A percentile compares a stretch with the other conserved stretches of the same genome.
Evolutionary conservation across 352 stramenopile species (phyloP).

Genomic region (Bremia lactucae): DNA sequence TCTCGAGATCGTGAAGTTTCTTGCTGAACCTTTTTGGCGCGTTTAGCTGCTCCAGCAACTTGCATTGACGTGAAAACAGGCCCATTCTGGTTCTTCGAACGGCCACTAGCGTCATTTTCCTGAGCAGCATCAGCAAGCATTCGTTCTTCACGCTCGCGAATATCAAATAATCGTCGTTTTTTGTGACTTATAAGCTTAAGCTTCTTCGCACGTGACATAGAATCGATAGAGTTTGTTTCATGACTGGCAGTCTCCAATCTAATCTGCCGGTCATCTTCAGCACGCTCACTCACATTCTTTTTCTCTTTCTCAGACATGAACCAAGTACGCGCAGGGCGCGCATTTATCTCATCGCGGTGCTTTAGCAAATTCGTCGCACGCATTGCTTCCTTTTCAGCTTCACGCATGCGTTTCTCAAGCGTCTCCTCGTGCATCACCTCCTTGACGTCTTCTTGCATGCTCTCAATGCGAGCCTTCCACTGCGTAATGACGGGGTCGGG

Average conservation of each 20-base stretch:
- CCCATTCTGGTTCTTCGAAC: slow-evolving; percentile 36
- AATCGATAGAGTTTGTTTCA: slow-evolving; percentile 19
- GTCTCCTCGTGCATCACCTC: slow-evolving; percentile 80
- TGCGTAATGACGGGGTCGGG: slow-evolving; percentile 81
- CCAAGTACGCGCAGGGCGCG: slow-evolving; percentile 84
- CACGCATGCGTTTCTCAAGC: slow-evolving; percentile 84
- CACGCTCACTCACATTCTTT: slow-evolving; percentile 61
- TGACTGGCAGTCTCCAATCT: slow-evolving; percentile 31
- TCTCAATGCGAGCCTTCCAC: slow-evolving; percentile 78
- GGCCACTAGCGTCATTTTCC: slow-evolving; percentile 20
- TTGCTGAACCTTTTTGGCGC: slow-evolving; percentile 67
- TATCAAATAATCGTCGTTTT: slow-evolving; percentile 74
- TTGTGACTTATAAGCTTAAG: slow-evolving; percentile 84
- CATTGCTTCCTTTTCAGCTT: slow-evolving; percentile 84
- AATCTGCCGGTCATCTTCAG: slow-evolving; percentile 50
- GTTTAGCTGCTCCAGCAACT: slow-evolving; percentile 66
- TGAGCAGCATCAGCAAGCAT: slow-evolving; percentile 55
- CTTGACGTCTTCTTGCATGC: slow-evolving; percentile 72
- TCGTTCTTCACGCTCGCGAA: slow-evolving; percentile 75
- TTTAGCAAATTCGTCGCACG: slow-evolving; percentile 85
- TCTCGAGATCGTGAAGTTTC: slow-evolving; percentile 40
- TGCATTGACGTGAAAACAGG: slow-evolving; percentile 69
- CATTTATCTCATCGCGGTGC: slow-evolving; percentile 86
- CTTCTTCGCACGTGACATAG: slow-evolving; percentile 56
- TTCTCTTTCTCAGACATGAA: slow-evolving; percentile 88